A percentile compares a stretch with the other conserved stretches of the same genome.
Evolutionary conservation across 1,284 basidiomycete genomes (phyloP).

Genomic region (Sporisorium scitamineum): DNA sequence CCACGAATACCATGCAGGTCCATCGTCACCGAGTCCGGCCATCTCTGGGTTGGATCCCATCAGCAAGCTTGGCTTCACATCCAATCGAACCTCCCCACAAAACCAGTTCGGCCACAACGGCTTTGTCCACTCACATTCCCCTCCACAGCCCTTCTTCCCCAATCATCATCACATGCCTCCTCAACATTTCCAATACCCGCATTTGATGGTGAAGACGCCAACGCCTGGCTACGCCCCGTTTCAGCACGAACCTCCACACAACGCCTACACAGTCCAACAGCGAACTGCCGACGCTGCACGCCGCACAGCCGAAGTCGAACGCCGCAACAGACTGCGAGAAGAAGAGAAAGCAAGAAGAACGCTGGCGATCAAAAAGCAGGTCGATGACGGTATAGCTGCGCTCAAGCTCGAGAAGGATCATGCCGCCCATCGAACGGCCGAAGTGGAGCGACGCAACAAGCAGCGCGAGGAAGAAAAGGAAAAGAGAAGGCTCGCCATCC

Average conservation of each 20-base stretch:
- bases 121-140: neutral
- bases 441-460: conserved; percentile 38
- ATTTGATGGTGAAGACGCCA: neutral
- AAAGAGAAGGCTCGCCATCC: conserved; percentile 16
- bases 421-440: conserved; percentile 13
- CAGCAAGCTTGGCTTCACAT: conserved; percentile 31
- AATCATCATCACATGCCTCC: neutral
- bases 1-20: neutral
- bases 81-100: conserved; percentile 10
- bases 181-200: neutral
- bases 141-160: neutral
- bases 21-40: conserved; percentile 5
- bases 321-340: conserved; percentile 29
- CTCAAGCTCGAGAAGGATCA: conserved; percentile 24
- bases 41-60: conserved; percentile 32
- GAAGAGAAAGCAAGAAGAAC: conserved; percentile 27
- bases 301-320: conserved; percentile 28
- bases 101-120: neutral
- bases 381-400: conserved; percentile 27
- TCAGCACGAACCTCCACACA: neutral
- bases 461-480: conserved; percentile 26
- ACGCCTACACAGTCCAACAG: neutral
- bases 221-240: neutral
- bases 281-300: conserved; percentile 16
- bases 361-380: conserved; percentile 25